phyloP scores from a whole-genome alignment of 495 filamentous ascomycete genomes.

The Podospora sp. region DNA sequence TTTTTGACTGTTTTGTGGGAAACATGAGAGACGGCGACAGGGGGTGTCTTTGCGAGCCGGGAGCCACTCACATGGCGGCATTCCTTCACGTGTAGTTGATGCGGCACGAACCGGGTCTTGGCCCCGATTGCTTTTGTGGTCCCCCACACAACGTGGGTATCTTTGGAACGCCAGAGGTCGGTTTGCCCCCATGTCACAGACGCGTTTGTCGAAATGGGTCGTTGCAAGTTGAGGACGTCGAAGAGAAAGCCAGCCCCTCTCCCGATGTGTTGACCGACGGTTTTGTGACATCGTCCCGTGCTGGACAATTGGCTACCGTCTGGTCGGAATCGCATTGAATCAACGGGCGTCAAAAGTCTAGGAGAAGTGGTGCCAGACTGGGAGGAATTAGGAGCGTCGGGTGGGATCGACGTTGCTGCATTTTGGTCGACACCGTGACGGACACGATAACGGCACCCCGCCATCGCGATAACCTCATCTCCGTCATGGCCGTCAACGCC shows the following conservation, averaged over 20 bases:
- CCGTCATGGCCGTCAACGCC: conserved; percentile 1
- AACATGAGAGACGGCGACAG: neutral
- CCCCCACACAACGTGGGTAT: neutral
- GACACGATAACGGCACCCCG: neutral
- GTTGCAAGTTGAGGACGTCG: neutral
- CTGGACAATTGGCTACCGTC: no score
- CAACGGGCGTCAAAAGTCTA: no score
- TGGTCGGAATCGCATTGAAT: no score
- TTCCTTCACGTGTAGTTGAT: neutral
- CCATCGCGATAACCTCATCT: neutral
- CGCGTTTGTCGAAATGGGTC: neutral
- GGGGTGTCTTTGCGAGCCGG: neutral
- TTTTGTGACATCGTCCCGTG: neutral
- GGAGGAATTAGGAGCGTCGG: no score
- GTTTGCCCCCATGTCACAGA: neutral
- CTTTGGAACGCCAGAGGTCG: neutral
- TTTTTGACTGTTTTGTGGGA: neutral
- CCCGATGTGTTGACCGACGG: neutral
- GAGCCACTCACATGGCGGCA: neutral
- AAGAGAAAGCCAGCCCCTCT: neutral
- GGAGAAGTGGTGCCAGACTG: no score
- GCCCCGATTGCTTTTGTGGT: neutral
- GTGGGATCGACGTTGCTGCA: no score
- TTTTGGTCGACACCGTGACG: neutral
- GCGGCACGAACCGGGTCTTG: neutral